Percentiles rank a stretch among this genome's conserved stretches.
Conservation (phyloP, 345 rosid species). For the Hirschfeldia incana region DNA sequence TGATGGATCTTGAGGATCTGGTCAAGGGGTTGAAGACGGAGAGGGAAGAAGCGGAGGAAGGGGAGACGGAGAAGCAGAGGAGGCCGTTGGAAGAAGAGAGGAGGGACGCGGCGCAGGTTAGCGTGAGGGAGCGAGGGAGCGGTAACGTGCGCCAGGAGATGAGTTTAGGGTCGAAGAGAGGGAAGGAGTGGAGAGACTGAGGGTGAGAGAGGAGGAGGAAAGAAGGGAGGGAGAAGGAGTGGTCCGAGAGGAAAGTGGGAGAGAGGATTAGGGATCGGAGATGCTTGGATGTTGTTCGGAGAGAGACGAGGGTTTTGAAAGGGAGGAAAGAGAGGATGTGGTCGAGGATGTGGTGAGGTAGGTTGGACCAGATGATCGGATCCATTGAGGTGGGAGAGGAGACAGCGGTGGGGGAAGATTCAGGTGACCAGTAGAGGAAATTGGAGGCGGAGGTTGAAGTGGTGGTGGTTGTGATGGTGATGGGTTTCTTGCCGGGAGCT, state of each 20-base stretch:
- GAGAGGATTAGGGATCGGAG: conserved; percentile 51
- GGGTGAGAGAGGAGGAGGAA: conserved; percentile 82
- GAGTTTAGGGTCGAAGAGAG: conserved; percentile 57
- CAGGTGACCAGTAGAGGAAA: conserved; percentile 40
- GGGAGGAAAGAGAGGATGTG: conserved; percentile 61
- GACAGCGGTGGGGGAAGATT: conserved; percentile 16
- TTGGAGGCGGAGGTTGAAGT: conserved; percentile 11
- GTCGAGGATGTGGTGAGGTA: conserved; percentile 72
- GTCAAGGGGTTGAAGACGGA: conserved; percentile 66
- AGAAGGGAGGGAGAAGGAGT: conserved; percentile 47
- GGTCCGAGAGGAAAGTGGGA: conserved; percentile 30
- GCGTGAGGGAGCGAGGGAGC: conserved; percentile 43
- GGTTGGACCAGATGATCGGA: conserved; percentile 70
- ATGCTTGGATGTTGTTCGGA: conserved; percentile 68
- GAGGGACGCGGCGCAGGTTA: conserved; percentile 34
- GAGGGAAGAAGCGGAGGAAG: conserved; percentile 52
- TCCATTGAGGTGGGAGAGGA: conserved; percentile 53
- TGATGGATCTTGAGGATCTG: conserved; percentile 56
- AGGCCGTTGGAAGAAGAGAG: conserved; percentile 73
- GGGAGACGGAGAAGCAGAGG: conserved; percentile 60
- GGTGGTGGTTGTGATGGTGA: conserved; percentile 28
- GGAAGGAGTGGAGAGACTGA: conserved; percentile 49
- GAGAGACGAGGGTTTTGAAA: conserved; percentile 50
- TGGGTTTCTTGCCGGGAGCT: conserved; percentile 30
- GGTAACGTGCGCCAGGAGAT: conserved; percentile 59